Conservation (phyloP, 1,284 basidiomycete species). For the Apiotrichum brassicae region DNA sequence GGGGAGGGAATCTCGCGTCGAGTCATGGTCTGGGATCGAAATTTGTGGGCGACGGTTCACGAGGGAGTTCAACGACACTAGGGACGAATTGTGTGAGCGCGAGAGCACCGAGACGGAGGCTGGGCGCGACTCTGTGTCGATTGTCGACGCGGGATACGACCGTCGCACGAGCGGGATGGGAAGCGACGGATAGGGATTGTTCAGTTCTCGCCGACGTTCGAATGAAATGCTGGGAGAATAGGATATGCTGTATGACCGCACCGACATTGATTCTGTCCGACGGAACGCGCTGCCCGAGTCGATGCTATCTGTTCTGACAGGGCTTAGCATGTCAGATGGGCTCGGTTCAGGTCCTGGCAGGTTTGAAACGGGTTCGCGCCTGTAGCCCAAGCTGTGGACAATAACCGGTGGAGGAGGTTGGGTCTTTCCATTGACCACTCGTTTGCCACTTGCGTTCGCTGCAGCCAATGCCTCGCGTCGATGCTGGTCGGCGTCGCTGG, state of each 20-base stretch:
- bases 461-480: slow-evolving; percentile 34
- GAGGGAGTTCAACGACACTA: slow-evolving; percentile 20
- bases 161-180: slow-evolving; percentile 27
- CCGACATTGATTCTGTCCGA: slow-evolving; percentile 41
- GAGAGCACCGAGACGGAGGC: slow-evolving; percentile 22
- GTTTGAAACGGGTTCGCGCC: no score
- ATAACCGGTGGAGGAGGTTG: neutral
- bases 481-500: slow-evolving; percentile 17
- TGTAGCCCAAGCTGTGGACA: neutral
- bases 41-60: slow-evolving; percentile 8
- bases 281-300: neutral
- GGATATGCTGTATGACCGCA: slow-evolving; percentile 18
- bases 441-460: neutral
- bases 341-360: no score
- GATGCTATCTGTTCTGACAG: neutral
- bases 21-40: slow-evolving; percentile 18
- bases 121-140: slow-evolving; percentile 23
- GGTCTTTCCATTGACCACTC: neutral
- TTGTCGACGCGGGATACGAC: slow-evolving; percentile 22
- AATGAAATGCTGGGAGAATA: slow-evolving; percentile 13
- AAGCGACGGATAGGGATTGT: slow-evolving; percentile 43
- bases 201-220: slow-evolving; percentile 28
- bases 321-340: neutral
- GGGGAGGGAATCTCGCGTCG: slow-evolving; percentile 3
- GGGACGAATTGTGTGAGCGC: slow-evolving; percentile 27